Conservation (phyloP, 164 flowering plant genomes). For the Chloranthus sessilifolius region DNA sequence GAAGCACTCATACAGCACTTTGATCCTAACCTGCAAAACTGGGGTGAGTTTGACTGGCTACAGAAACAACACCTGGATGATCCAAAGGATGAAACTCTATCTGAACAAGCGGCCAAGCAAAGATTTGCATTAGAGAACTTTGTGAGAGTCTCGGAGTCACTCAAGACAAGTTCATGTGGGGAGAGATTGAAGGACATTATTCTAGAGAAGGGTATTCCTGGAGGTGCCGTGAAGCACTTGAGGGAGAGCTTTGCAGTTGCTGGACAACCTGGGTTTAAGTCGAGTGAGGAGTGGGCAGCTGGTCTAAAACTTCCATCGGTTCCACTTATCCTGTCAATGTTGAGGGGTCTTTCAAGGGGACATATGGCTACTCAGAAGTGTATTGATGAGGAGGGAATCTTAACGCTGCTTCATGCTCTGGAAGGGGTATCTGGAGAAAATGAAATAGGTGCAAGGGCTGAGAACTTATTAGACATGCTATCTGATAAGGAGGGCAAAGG, state of each 20-base stretch:
- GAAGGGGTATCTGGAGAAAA: slow-evolving; percentile 96
- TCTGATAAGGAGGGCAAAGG: slow-evolving; percentile 80
- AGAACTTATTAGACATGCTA: slow-evolving; percentile 86
- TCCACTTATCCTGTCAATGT: slow-evolving; percentile 90
- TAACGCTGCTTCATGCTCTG: slow-evolving; percentile 90
- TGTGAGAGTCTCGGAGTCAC: slow-evolving; percentile 95
- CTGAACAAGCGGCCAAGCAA: slow-evolving; percentile 68
- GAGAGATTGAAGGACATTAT: slow-evolving; percentile 93
- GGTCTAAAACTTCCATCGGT: slow-evolving; percentile 82
- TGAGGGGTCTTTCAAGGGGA: slow-evolving; percentile 92
- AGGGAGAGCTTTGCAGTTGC: slow-evolving; percentile 69
- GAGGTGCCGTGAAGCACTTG: slow-evolving; percentile 66
- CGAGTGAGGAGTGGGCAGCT: slow-evolving; percentile 64
- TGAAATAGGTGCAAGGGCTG: slow-evolving; percentile 98
- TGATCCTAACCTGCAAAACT: slow-evolving; percentile 73
- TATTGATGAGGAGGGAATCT: slow-evolving; percentile 76
- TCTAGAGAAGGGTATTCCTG: slow-evolving; percentile 79
- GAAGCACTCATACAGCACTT: slow-evolving; percentile 93
- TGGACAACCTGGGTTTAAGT: slow-evolving; percentile 71
- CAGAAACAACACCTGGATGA: slow-evolving; percentile 65
- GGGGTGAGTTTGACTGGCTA: slow-evolving; percentile 74
- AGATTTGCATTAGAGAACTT: slow-evolving; percentile 85
- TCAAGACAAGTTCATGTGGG: slow-evolving; percentile 94
- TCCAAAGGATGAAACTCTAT: slow-evolving; percentile 67
- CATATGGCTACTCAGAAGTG: slow-evolving; percentile 82